Percentiles rank a stretch among this genome's conserved stretches.
phyloP scores from a whole-genome alignment of 2,329 filamentous ascomycete genomes.

The Atkinsonella texensis region DNA sequence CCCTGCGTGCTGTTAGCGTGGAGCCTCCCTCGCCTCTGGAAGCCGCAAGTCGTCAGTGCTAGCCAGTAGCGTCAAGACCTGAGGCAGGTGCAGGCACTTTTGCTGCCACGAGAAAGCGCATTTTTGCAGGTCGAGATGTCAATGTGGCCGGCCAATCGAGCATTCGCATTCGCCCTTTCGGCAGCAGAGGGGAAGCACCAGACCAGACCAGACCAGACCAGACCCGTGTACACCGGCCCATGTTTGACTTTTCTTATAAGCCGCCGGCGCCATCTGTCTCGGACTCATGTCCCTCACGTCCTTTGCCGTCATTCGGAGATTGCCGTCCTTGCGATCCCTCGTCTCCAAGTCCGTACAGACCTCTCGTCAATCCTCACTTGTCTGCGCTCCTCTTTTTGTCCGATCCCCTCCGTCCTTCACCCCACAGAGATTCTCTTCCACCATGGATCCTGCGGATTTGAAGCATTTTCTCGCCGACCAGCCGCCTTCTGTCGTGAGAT shows the following conservation, averaged over 20 bases:
- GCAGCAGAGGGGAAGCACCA: background rate
- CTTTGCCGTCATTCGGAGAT: slow-evolving; percentile 23
- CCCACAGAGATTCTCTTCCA: slow-evolving; percentile 14
- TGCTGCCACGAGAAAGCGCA: slow-evolving; percentile 2
- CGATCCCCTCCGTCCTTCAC: background rate
- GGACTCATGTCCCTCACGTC: slow-evolving; percentile 22
- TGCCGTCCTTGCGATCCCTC: slow-evolving; percentile 21
- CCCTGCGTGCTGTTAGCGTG: background rate
- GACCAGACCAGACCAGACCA: background rate
- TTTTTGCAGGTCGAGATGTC: background rate
- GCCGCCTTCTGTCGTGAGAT: slow-evolving; percentile 74
- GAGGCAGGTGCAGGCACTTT: slow-evolving; percentile 2
- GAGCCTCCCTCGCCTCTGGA: background rate
- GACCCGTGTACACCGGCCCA: too few relatives aligned
- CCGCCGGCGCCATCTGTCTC: slow-evolving; percentile 5
- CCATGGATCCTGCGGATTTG: slow-evolving; percentile 48
- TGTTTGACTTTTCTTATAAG: background rate
- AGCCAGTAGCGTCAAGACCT: background rate
- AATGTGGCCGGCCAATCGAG: background rate
- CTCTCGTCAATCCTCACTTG: slow-evolving; percentile 11
- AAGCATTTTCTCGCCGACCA: slow-evolving; percentile 81
- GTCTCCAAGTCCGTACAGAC: slow-evolving; percentile 13
- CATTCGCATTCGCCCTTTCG: background rate
- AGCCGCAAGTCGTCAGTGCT: background rate
- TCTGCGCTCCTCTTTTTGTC: background rate